phyloP scores from a whole-genome alignment of 805 yeast genomes.

The Candida palmyrensis region DNA sequence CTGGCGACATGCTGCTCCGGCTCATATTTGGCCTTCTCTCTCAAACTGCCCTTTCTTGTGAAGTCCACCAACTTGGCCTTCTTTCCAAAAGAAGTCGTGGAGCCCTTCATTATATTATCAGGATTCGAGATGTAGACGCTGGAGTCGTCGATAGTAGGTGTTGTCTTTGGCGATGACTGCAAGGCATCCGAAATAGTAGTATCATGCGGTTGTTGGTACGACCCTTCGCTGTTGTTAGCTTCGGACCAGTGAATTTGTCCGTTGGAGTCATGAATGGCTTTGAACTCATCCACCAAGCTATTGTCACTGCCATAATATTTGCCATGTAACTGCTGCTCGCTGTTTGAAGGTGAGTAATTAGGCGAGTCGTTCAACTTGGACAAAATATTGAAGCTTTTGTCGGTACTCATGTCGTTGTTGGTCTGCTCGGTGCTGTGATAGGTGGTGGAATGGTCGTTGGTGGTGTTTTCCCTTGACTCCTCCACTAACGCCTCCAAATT shows the following conservation, averaged over 20 bases:
- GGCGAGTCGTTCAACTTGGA: slow-evolving; percentile 15
- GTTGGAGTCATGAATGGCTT: slow-evolving; percentile 19
- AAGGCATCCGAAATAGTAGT: neutral
- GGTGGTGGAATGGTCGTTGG: slow-evolving; percentile 9
- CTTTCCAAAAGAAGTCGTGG: slow-evolving; percentile 14
- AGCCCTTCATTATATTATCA: slow-evolving; percentile 5
- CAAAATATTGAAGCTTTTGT: slow-evolving; percentile 13
- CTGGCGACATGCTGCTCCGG: slow-evolving; percentile 18
- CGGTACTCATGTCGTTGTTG: slow-evolving; percentile 4
- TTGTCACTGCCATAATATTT: slow-evolving; percentile 10
- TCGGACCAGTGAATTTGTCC: slow-evolving; percentile 30
- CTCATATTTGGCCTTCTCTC: slow-evolving; percentile 28
- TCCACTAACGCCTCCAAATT: slow-evolving; percentile 27
- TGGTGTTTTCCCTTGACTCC: slow-evolving; percentile 21
- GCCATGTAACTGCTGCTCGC: slow-evolving; percentile 9
- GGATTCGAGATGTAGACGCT: neutral
- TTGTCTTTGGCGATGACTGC: neutral
- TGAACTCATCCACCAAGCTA: slow-evolving; percentile 24
- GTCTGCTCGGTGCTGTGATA: slow-evolving; percentile 8
- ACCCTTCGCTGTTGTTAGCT: slow-evolving; percentile 5
- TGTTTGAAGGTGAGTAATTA: slow-evolving; percentile 11
- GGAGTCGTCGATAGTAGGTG: too few relatives aligned
- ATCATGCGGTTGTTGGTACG: neutral
- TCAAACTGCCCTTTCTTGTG: slow-evolving; percentile 39
- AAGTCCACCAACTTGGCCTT: slow-evolving; percentile 45